These are phyloP conservation scores for Astrothelium macrocarpum DNA, from an alignment of 495 filamentous ascomycete species.

Conservation along the genomic window DNA sequence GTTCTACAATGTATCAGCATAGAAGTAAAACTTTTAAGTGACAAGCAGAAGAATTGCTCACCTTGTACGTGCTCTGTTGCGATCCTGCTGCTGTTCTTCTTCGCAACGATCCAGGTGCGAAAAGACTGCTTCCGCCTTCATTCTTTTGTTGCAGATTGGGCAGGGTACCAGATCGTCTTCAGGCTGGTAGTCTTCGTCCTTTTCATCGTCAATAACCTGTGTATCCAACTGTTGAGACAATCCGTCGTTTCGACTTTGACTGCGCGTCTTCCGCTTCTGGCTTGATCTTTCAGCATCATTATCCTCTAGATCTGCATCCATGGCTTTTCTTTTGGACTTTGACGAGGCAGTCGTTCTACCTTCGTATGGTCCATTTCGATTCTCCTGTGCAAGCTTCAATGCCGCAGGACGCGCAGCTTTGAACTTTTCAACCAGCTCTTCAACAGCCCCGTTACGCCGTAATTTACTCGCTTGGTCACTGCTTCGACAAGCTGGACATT, in stretches of 20 bases:
- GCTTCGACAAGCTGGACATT: slow-evolving; percentile 75
- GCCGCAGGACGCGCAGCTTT: slow-evolving; percentile 50
- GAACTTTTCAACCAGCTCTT: slow-evolving; percentile 79
- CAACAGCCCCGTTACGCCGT: slow-evolving; percentile 69
- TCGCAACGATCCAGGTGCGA: slow-evolving; percentile 63
- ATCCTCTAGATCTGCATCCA: slow-evolving; percentile 46
- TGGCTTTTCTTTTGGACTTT: slow-evolving; percentile 15
- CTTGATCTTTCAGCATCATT: slow-evolving; percentile 28
- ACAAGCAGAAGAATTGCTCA: background rate
- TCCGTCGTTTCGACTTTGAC: slow-evolving; percentile 17
- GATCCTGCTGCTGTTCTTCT: slow-evolving; percentile 19
- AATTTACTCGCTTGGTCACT: slow-evolving; percentile 73
- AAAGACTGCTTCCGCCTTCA: slow-evolving; percentile 68
- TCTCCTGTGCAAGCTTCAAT: slow-evolving; percentile 48
- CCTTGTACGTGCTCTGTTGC: background rate
- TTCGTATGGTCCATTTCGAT: slow-evolving; percentile 25
- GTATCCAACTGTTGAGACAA: background rate
- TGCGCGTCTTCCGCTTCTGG: slow-evolving; percentile 29
- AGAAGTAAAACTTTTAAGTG: too few species aligned
- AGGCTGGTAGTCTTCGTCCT: slow-evolving; percentile 27
- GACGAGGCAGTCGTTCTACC: slow-evolving; percentile 1
- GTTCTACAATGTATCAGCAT: background rate
- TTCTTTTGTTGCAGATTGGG: slow-evolving; percentile 65
- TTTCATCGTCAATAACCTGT: slow-evolving; percentile 10
- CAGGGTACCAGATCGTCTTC: slow-evolving; percentile 72